Evolutionary conservation across 2,329 filamentous ascomycete species (phyloP).

Genomic region (Aspergillus sergii): DNA sequence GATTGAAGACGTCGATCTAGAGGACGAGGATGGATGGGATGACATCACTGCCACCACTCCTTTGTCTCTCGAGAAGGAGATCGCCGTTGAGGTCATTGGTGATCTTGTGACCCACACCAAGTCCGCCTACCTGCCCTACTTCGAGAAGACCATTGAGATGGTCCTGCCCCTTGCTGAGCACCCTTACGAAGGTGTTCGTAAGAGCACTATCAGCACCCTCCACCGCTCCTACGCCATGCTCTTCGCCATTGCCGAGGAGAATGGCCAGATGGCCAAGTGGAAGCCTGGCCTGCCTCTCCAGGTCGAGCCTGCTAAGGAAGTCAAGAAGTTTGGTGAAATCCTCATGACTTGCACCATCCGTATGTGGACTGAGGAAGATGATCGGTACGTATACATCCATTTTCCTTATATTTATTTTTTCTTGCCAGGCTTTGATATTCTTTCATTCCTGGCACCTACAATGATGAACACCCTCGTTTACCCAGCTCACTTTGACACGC

Average conservation of each 20-base stretch:
- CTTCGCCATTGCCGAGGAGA: slow-evolving; percentile 82
- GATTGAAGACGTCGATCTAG: slow-evolving; percentile 66
- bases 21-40: slow-evolving; percentile 82
- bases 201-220: slow-evolving; percentile 85
- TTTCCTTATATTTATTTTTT: slow-evolving; percentile 18
- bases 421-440: slow-evolving; percentile 10
- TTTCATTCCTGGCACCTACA: slow-evolving; percentile 2
- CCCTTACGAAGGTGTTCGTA: slow-evolving; percentile 89
- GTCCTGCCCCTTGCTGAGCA: slow-evolving; percentile 83
- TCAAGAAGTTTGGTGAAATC: slow-evolving; percentile 82
- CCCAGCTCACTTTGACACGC: slow-evolving; percentile 99
- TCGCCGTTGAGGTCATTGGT: slow-evolving; percentile 90
- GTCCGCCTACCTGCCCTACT: slow-evolving; percentile 76
- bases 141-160: slow-evolving; percentile 83
- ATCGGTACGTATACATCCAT: slow-evolving; percentile 71
- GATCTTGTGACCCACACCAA: slow-evolving; percentile 89
- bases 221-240: slow-evolving; percentile 93
- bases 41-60: slow-evolving; percentile 83
- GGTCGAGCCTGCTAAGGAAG: slow-evolving; percentile 73
- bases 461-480: slow-evolving; percentile 90
- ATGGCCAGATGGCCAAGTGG: slow-evolving; percentile 79
- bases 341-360: slow-evolving; percentile 81
- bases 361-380: slow-evolving; percentile 86
- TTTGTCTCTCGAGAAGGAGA: slow-evolving; percentile 93
- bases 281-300: slow-evolving; percentile 82